A percentile compares a stretch with the other conserved stretches of the same genome.
These are phyloP conservation scores for Cenococcum geophilum DNA, from an alignment of 495 filamentous ascomycete genomes.

Conservation along the genomic window DNA sequence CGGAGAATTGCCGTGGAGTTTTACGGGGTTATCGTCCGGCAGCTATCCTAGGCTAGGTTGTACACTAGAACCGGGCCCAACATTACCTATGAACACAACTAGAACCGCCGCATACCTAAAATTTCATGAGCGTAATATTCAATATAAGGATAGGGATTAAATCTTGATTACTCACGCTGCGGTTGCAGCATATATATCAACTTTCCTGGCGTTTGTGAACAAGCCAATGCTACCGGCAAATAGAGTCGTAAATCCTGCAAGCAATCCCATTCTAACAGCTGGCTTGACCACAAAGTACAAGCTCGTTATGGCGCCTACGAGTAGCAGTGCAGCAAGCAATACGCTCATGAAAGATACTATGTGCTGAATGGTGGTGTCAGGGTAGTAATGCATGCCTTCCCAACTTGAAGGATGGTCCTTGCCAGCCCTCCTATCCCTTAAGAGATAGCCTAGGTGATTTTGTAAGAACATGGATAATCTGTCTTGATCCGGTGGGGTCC, in stretches of 20 bases:
- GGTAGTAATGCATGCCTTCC: slow-evolving; percentile 21
- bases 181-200: slow-evolving; percentile 26
- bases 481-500: slow-evolving; percentile 16
- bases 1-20: not conserved
- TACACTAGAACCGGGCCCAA: not conserved
- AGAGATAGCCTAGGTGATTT: slow-evolving; percentile 15
- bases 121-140: not conserved
- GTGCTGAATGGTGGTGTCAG: slow-evolving; percentile 11
- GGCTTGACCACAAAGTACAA: slow-evolving; percentile 21
- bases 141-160: too few relatives aligned
- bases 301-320: slow-evolving; percentile 24
- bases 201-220: slow-evolving; percentile 23
- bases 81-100: slow-evolving; percentile 12
- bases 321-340: slow-evolving; percentile 14
- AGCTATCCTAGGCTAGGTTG: not conserved
- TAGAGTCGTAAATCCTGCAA: slow-evolving; percentile 22
- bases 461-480: slow-evolving; percentile 17
- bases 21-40: not conserved
- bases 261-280: slow-evolving; percentile 6
- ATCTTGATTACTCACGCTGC: slow-evolving; percentile 20
- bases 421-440: slow-evolving; percentile 5
- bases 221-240: slow-evolving; percentile 20
- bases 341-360: slow-evolving; percentile 20
- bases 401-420: slow-evolving; percentile 8
- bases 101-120: slow-evolving; percentile 11